Base-by-base conservation (phyloP, 352 stramenopile genomes). In the Pythium scleroteichum region DNA sequence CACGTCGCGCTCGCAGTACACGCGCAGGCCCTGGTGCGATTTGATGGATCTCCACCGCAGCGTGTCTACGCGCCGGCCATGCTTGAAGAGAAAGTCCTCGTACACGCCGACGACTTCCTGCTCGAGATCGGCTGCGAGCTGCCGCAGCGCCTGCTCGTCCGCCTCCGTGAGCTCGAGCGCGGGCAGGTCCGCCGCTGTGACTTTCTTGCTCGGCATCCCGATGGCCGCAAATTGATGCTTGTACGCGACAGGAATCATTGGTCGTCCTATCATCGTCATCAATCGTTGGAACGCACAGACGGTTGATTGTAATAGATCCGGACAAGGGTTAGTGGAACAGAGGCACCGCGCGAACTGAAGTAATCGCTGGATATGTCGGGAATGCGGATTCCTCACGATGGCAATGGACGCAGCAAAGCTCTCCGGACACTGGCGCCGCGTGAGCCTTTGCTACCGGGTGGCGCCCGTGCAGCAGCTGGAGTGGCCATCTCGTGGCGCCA, bases 21-120 rank as follows among this genome's bases (percentile, higher is more conserved):
- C 74, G 13, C 59, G 55, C 29, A 82, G 58, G 22, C 67, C 73
- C 23, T 80, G 70, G 29, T 71, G 66, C 7, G 70, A 61, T 61
- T 73, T 74, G 53, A 84, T 52, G 24, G 48, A 53, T 53, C 82
- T 83, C 76, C 76, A 86, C 6, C 70, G 72, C 26, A 68, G 55
- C 26, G 41, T 46, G 55, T 82, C 70, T 22, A 84, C 67, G 29
- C 56, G 50, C 3, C 60, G 72, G 2, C 48, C 41, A 39, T 68
- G 55, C 4, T 6, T 40, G 57, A 71, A 74, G 6, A 76, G 24
- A 16, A 78, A 82, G 7, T 74, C 66, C 24, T 85, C 76, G 49
- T 85, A 85, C 39, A 75, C 64, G n/a, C 52, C 48, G 49, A 84
- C 45, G 44, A 72, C 68, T 42, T 84, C 75, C 20, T 41, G 22